Evolutionary conservation across 176 grass and related monocot species (phyloP), one percentile per base, ranked within the genome.

Genomic region (Bothriochloa decipiens): DNA sequence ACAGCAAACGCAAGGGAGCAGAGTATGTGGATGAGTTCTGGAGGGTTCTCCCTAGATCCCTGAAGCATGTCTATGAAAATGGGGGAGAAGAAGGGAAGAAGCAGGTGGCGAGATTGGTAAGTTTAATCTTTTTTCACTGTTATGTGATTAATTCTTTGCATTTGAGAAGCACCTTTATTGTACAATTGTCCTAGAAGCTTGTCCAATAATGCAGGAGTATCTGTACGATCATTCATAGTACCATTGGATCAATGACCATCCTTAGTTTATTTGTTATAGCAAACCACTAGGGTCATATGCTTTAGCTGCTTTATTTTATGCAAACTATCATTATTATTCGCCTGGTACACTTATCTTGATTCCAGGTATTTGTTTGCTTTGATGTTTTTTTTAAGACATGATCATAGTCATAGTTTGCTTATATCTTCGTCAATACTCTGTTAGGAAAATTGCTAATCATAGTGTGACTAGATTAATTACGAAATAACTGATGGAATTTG

Each of bases 21-120:
- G 96, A 99, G 57, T 96, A 91, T 73, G 91, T 99, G 27, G 92
- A 96, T 89, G 96, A 99, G 84, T 99, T 99, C 84, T 99, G 96
- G 96, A 99, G 87, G 88, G 96, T 99, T 80, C 91, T 99, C 23
- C 96, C 96, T 68, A 76, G 75, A 66, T 93, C 83, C 53, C 65
- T 99, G 77, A 99, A 93, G 88, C 29, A 91, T 83, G 81, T 99
- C 9, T 90, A 92, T 81, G 88, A 91, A 81, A 93, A 89, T n/a
- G 90, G 89, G 8, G 91, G 86, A 72, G 96, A 89, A 50, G 77
- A 83, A 55, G 91, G 71, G 76, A 99, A 94, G 84, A 99, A 99
- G 91, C 91, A 92, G 42, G 93, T 99, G 36, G 69, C 82, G 74
- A 92, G 93, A 94, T 89, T 99, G 79, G 96, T 99, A 92, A 90